Evolutionary conservation across 2,329 filamentous ascomycete genomes (phyloP).

Genomic region (Torrubiella hemipterigena): DNA sequence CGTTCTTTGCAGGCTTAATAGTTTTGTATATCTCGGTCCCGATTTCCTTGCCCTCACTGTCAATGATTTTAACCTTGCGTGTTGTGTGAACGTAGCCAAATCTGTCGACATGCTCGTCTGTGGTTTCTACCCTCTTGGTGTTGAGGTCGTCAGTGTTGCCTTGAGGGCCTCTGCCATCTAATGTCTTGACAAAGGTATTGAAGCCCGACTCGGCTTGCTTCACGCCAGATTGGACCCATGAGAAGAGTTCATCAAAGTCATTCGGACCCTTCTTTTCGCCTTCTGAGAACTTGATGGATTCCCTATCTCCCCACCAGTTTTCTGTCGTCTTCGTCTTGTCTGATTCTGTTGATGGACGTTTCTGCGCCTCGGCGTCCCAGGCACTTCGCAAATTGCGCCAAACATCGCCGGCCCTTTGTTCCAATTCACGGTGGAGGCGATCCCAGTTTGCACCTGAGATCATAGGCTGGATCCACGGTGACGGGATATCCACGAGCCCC

Average conservation of each 20-base stretch:
- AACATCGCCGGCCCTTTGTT: conserved; percentile 10
- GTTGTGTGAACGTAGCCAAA: conserved; percentile 30
- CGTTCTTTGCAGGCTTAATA: conserved; percentile 16
- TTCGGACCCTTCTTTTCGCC: conserved; percentile 11
- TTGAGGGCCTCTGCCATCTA: not conserved
- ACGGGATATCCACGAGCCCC: conserved; percentile 14
- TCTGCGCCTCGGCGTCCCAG: not conserved
- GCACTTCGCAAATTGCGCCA: not conserved
- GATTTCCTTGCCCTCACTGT: conserved; percentile 28
- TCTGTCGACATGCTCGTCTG: conserved; percentile 28
- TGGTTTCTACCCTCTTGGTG: conserved; percentile 21
- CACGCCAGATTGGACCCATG: conserved; percentile 22
- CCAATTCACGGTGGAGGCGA: conserved; percentile 18
- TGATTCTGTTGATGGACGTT: not conserved
- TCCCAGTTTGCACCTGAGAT: conserved; percentile 15
- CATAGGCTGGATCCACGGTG: conserved; percentile 16
- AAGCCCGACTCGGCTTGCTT: conserved; percentile 25
- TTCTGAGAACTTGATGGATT: not conserved
- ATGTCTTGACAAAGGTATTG: conserved; percentile 24
- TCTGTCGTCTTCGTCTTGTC: not conserved
- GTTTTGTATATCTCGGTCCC: conserved; percentile 23
- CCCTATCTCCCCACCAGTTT: not conserved
- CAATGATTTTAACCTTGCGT: conserved; percentile 25
- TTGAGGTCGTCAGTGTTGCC: conserved; percentile 9
- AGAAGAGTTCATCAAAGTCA: conserved; percentile 30